Evolutionary conservation across 2,329 filamentous ascomycete species (phyloP), one percentile per base, ranked within the genome.

Genomic region (Dothistroma pini): DNA sequence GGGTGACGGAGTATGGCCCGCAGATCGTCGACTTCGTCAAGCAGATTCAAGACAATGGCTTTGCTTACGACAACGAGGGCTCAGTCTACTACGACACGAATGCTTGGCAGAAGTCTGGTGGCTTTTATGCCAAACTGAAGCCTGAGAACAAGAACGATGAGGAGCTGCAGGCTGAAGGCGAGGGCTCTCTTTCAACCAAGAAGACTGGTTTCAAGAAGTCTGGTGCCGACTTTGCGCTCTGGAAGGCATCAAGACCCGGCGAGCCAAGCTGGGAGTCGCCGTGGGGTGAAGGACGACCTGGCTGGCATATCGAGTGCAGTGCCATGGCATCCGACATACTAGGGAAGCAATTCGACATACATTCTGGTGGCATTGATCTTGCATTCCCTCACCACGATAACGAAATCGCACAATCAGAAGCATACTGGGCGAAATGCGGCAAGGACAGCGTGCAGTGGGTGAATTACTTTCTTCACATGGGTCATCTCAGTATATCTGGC

Each of bases 241-340:
- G 92, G 93, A 97, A 97, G 75, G 87, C 88, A 57, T 93, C 89
- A 1, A 97, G 96, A 77, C 86, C 90, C 14, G 93, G 93, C 49
- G 93, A 97, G 80, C 93, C 93, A 0, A 89, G 86, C 66, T 97
- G 93, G 93, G 82, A 86, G 5, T 95, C 89, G 68, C 86, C 87
- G 3, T 97, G 93, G 93, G 92, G 93, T 4, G 82, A 87, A 59
- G 93, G 93, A 4, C 83, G 93, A 50, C 93, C 93, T 0, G 93
- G 93, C 19, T 97, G 93, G 93, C 93, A 97, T 72, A 97, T 97
- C 71, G 93, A 97, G 78, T 97, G 93, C 85, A 93, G 89, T 1
- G 92, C 92, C 16, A 97, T 97, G 93, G 92, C 93, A 0, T 93
- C 90, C 1, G 90, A 93, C 65, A 84, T 92, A n/a, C 79, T 97